Evolutionary conservation across 768 basidiomycete genomes (phyloP).

Genomic region (Candolleomyces efflorescens): DNA sequence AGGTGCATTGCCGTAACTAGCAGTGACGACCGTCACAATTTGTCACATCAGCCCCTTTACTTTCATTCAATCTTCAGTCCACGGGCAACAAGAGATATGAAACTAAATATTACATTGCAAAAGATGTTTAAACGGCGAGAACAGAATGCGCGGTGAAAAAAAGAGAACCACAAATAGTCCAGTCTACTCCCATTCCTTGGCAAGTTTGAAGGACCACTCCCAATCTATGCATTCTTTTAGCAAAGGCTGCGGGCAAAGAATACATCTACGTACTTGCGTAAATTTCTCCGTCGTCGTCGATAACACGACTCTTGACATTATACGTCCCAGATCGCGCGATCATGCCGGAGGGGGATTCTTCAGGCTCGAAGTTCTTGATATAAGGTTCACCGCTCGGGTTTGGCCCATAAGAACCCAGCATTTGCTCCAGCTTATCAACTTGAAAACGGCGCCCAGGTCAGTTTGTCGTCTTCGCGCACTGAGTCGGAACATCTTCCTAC

Average conservation of each 20-base stretch:
- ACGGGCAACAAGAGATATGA: background rate
- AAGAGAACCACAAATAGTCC: background rate
- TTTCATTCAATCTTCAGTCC: background rate
- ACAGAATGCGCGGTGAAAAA: background rate
- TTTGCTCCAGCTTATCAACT: constrained; percentile 92
- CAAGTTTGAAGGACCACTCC: constrained; percentile 89
- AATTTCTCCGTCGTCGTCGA: constrained; percentile 82
- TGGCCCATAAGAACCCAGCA: constrained; percentile 94
- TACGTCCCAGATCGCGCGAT: constrained; percentile 81
- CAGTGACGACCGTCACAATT: too few species aligned
- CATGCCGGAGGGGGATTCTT: constrained; percentile 72
- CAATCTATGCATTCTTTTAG: constrained; percentile 46
- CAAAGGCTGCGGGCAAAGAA: background rate
- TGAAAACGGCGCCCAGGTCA: constrained; percentile 6
- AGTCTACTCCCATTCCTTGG: constrained; percentile 76
- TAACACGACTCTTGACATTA: constrained; percentile 72
- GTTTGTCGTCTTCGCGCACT: background rate
- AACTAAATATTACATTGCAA: background rate
- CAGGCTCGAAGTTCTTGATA: constrained; percentile 70
- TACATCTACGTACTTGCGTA: constrained; percentile 59
- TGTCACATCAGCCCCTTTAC: too few species aligned
- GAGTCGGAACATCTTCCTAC: constrained; percentile 31
- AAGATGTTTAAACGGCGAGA: background rate
- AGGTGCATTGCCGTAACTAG: background rate
- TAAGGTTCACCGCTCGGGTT: constrained; percentile 60